These are phyloP conservation scores for Apiotrichum domesticum DNA, from an alignment of 1,284 basidiomycete genomes.

Conservation along the genomic window DNA sequence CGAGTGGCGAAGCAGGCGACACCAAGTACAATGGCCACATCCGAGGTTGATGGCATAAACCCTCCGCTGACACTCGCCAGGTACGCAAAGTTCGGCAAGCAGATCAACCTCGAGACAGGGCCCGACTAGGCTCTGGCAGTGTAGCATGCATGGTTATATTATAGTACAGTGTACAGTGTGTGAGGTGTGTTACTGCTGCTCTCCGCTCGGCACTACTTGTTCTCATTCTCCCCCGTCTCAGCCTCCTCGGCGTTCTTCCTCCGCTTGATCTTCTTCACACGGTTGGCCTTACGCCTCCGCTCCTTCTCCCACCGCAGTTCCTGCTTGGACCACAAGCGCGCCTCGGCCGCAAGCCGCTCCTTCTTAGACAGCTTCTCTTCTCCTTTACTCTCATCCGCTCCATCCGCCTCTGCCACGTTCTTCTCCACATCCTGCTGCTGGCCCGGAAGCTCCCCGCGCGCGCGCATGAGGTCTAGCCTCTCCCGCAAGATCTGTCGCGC, in stretches of 20 bases:
- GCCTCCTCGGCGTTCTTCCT: constrained; percentile 8
- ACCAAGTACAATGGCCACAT: constrained; percentile 69
- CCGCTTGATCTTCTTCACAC: constrained; percentile 42
- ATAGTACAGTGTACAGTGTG: background rate
- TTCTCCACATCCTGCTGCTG: background rate
- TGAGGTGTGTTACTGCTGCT: too few species aligned
- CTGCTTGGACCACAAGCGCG: constrained; percentile 25
- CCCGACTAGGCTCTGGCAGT: constrained; percentile 20
- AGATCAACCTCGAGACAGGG: constrained; percentile 75
- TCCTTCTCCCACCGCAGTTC: constrained; percentile 45
- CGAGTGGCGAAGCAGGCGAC: constrained; percentile 19
- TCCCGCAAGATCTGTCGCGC: constrained; percentile 45
- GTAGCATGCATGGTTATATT: constrained; percentile 2
- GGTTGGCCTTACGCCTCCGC: constrained; percentile 40
- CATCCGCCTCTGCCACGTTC: too few species aligned
- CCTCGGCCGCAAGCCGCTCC: constrained; percentile 17
- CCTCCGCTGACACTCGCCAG: constrained; percentile 18
- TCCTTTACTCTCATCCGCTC: background rate
- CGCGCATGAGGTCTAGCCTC: constrained; percentile 34
- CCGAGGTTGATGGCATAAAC: too few species aligned
- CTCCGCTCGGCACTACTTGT: background rate
- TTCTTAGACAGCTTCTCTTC: constrained; percentile 18
- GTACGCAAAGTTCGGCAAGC: constrained; percentile 87
- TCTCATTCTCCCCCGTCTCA: background rate
- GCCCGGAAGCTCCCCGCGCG: constrained; percentile 14